Evolutionary conservation across 139 green algal species (phyloP).

Genomic region (Axilococcus clingmanii): DNA sequence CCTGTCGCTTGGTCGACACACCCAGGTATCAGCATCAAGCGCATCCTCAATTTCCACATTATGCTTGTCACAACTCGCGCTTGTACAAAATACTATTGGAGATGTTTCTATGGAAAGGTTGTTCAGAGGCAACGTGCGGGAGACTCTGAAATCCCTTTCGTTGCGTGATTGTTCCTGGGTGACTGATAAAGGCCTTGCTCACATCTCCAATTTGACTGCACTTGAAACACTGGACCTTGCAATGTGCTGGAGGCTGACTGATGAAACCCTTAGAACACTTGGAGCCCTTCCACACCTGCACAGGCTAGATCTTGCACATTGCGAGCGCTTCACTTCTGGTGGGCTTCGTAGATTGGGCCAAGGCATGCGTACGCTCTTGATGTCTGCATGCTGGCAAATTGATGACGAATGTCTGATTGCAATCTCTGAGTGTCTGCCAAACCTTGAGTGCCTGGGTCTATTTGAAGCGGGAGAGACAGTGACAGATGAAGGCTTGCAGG

Average conservation of each 20-base stretch:
- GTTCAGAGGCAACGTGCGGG: no score
- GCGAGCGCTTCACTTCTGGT: conserved; percentile 8
- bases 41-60: no score
- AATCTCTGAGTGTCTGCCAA: conserved; percentile 2
- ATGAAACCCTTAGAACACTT: background rate
- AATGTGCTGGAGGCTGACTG: background rate
- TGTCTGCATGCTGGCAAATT: conserved; percentile 22
- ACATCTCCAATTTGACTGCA: background rate
- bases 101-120: no score
- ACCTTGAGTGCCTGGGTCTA: conserved; percentile 11
- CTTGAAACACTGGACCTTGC: background rate
- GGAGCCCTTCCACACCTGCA: background rate
- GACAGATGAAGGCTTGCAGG: conserved; percentile 4
- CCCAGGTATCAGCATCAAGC: no score
- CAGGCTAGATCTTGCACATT: conserved; percentile 11
- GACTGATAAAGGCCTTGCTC: no score
- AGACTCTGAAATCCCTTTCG: no score
- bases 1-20: no score
- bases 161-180: no score
- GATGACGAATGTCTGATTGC: conserved; percentile 14
- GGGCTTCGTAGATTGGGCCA: conserved; percentile 1
- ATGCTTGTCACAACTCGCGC: no score
- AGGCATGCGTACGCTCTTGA: conserved; percentile 11
- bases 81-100: no score
- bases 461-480: conserved; percentile 25